Evolutionary conservation across 1,284 basidiomycete genomes (phyloP), one percentile per base, ranked within the genome.

Genomic region (Moesziomyces antarcticus): DNA sequence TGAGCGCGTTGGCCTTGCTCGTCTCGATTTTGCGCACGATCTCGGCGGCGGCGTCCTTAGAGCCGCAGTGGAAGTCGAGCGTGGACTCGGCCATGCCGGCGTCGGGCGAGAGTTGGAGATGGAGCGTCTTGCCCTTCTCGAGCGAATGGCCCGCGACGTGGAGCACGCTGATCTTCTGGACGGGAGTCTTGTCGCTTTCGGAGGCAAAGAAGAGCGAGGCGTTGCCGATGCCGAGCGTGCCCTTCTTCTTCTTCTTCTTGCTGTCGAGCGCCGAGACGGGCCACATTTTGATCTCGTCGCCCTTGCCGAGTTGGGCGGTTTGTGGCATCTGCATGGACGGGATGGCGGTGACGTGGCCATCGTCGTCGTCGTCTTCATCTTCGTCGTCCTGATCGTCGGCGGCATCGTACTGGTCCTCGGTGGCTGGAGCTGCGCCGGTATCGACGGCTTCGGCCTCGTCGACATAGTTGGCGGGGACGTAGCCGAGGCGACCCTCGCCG

Each of bases 211-310:
- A 84, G 48, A 84, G 69, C 1, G 79, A 76, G 21, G 65, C 79
- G 45, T 82, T 82, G 43, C 82, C 82, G 54, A 84, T 75, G 33
- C 82, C 82, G 42, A 84, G 74, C 2, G 82, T 84, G 40, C 82
- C 82, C 60, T 82, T 82, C 48, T 77, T 78, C 50, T 80, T 79
- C 55, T 81, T 81, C 58, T 82, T 82, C 50, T 81, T 80, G 58
- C 59, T 57, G 54, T 84, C 82, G 22, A 83, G 50, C 11, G 75
- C 77, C 18, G 79, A 78, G 16, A 83, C 82, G 45, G 79, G 63
- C 82, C 82, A 84, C 82, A 84, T 84, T 43, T 79, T 76, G 68
- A 83, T 84, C 41, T 79, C 79, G 51, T 84, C 82, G 35, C 68
- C 63, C 61, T 78, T 82, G 63, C 73, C 72, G 24, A 61, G 47